Evolutionary conservation across 192 early-diverging fungal species (phyloP), one percentile per base, ranked within the genome.

Genomic region (Coemansia asiatica): DNA sequence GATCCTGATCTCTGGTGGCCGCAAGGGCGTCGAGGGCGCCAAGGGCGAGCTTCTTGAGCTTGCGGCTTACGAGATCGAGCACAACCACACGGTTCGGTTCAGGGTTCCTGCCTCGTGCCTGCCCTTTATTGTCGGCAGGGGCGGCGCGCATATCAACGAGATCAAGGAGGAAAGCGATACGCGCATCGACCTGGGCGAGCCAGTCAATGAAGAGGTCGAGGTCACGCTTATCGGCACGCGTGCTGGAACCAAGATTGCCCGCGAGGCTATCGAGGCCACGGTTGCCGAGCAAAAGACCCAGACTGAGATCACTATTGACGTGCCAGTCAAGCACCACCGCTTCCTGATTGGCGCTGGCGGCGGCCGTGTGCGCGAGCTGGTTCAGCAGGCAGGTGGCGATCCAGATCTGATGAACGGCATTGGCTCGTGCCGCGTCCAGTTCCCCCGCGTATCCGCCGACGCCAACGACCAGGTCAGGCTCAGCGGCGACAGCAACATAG

Each of bases 1-100:
- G 63, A 92, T 98, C 33, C 81, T 82, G 25, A 89, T 98, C 59
- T 87, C 88, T 54, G 96, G 96, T 33, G 87, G 89, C 36, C 92
- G 91, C 73, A 88, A 85, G 70, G 93, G 92, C 59, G 91, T 94
- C 48, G 83, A 84, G 8, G 73, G 78, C 23, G 93, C 92, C 56
- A 91, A 92, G 83, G 78, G 76, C 29, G 93, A 95, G 76, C 83
- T 98, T 38, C 62, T 94, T 65, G 89, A 92, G 60, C 82, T 92
- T 23, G 86, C 91, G 16, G 92, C 93, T 25, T 87, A 94, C 64
- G 94, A 98, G 73, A 79, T 81, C 40, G 91, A 91, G 66, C 85
- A 91, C 76, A 84, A 75, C 74, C 88, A 90, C 60, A 84, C 83
- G 0, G 66, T 83, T 28, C 87, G 76, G 25, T 89, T 95, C 71